Evolutionary conservation across 495 filamentous ascomycete genomes (phyloP).

Genomic region (Penicillium bovifimosum): DNA sequence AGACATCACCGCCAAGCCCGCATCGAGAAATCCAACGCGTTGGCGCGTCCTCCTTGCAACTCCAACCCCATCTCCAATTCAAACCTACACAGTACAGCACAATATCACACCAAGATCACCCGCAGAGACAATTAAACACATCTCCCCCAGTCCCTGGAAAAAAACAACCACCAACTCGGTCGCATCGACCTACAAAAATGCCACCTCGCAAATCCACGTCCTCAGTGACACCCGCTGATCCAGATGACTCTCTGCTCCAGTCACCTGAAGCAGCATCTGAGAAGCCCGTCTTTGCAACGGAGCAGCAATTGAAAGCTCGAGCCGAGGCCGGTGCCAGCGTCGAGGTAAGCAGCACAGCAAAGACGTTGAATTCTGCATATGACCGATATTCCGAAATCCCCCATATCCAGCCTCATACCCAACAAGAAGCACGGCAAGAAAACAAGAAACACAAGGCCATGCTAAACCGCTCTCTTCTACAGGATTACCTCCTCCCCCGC

Average conservation of each 20-base stretch:
- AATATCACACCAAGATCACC: not conserved
- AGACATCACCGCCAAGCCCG: slow-evolving; percentile 12
- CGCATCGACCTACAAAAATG: slow-evolving; percentile 16
- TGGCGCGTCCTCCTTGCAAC: slow-evolving; percentile 21
- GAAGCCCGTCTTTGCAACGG: slow-evolving; percentile 36
- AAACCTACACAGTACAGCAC: not conserved
- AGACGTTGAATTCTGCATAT: no score
- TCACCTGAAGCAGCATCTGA: slow-evolving; percentile 19
- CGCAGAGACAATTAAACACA: not conserved
- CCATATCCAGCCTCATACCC: not conserved
- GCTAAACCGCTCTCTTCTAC: not conserved
- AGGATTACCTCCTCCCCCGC: slow-evolving; percentile 90
- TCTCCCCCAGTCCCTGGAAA: not conserved
- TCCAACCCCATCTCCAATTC: not conserved
- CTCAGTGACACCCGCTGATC: slow-evolving; percentile 26
- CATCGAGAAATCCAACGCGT: slow-evolving; percentile 13
- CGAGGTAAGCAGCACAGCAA: slow-evolving; percentile 27
- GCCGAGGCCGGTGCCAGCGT: slow-evolving; percentile 40
- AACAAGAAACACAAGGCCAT: not conserved
- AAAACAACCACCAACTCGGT: not conserved
- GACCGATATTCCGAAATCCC: not conserved
- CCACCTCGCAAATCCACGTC: slow-evolving; percentile 36
- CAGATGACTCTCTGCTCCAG: slow-evolving; percentile 16
- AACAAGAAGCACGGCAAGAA: not conserved
- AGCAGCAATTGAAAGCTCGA: slow-evolving; percentile 44